A percentile compares a stretch with the other conserved stretches of the same genome.
phyloP scores from a whole-genome alignment of 2,329 filamentous ascomycete genomes.

The Rutstroemia sydowiana region DNA sequence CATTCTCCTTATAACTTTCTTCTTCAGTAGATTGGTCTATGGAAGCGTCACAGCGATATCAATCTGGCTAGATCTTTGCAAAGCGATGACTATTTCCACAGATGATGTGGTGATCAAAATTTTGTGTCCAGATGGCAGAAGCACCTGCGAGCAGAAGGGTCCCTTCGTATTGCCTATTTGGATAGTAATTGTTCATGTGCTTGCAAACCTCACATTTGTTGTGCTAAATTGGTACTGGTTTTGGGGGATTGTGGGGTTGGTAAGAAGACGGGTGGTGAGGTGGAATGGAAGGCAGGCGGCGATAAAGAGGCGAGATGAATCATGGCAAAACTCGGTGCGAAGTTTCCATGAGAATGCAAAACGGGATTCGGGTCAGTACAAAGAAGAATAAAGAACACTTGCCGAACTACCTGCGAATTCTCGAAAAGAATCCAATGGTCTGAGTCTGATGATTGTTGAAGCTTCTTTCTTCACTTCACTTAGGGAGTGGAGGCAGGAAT shows the following conservation, averaged over 20 bases:
- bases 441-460: too few species aligned
- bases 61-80: neutral
- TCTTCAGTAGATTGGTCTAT: neutral
- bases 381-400: too few species aligned
- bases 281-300: neutral
- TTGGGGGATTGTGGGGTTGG: neutral
- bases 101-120: neutral
- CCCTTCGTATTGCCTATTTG: neutral
- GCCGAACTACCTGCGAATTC: too few species aligned
- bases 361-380: too few species aligned
- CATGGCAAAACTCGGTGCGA: too few species aligned
- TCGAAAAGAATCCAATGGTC: too few species aligned
- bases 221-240: neutral
- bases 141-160: neutral
- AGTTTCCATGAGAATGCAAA: too few species aligned
- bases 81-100: neutral
- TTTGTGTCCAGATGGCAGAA: neutral
- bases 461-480: too few species aligned
- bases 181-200: neutral
- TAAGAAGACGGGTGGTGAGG: neutral
- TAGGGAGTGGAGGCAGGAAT: too few species aligned
- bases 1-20: neutral
- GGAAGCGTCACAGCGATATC: neutral
- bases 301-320: too few species aligned
- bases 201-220: neutral